phyloP scores from a whole-genome alignment of 495 filamentous ascomycete genomes.

The Annulohypoxylon moriforme region DNA sequence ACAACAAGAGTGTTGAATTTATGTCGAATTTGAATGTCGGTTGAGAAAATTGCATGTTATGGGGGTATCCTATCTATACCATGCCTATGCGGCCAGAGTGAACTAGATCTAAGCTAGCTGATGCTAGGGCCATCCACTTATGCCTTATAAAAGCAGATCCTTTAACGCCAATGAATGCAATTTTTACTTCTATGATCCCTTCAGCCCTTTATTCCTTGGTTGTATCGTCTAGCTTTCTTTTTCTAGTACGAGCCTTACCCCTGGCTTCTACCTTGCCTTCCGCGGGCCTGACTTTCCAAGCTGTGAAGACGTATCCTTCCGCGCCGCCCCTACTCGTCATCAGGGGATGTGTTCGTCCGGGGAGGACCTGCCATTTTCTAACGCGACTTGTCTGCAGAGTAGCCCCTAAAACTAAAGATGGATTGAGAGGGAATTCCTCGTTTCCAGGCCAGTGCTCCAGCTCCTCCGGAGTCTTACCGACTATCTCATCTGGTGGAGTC shows the following conservation, averaged over 20 bases:
- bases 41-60: constrained; percentile 17
- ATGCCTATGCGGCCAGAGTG: constrained; percentile 11
- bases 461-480: constrained; percentile 52
- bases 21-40: background rate
- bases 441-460: constrained; percentile 64
- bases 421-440: constrained; percentile 83
- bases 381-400: constrained; percentile 80
- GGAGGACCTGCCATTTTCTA: constrained; percentile 88
- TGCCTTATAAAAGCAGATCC: constrained; percentile 5
- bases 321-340: constrained; percentile 91
- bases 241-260: constrained; percentile 75
- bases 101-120: constrained; percentile 25
- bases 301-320: constrained; percentile 92
- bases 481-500: constrained; percentile 49
- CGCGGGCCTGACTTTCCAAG: constrained; percentile 79
- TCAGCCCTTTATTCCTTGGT: constrained; percentile 9
- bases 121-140: constrained; percentile 20
- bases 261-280: constrained; percentile 82
- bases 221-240: constrained; percentile 59
- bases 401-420: constrained; percentile 80
- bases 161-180: constrained; percentile 33
- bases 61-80: constrained; percentile 32
- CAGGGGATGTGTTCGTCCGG: constrained; percentile 89
- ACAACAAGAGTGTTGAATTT: constrained; percentile 10
- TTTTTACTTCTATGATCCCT: background rate